A percentile compares a stretch with the other conserved stretches of the same genome.
phyloP scores from a whole-genome alignment of 371 early-diverging fungal species.

The Mortierella polycephala region DNA sequence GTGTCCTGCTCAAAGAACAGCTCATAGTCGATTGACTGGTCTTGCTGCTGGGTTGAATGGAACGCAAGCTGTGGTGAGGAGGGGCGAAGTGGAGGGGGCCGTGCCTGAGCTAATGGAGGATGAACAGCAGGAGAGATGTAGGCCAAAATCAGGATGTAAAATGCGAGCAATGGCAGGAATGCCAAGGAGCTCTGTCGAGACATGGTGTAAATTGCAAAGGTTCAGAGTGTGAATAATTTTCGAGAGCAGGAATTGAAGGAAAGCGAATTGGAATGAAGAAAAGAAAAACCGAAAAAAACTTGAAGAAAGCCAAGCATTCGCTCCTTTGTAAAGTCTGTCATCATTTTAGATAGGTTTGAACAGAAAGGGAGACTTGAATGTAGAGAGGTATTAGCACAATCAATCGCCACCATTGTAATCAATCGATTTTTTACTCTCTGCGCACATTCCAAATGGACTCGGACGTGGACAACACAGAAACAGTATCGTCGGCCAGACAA shows the following conservation, averaged over 20 bases:
- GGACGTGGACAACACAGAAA: no score
- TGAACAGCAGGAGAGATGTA: constrained; percentile 5
- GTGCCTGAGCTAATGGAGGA: constrained; percentile 9
- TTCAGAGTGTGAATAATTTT: not conserved
- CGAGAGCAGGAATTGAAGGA: not conserved
- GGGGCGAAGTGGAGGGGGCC: constrained; percentile 8
- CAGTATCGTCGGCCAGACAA: no score
- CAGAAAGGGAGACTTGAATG: not conserved
- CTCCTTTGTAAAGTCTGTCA: no score
- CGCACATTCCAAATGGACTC: no score
- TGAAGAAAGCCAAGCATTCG: not conserved
- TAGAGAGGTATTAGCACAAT: no score
- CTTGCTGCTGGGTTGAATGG: no score
- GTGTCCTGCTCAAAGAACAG: constrained; percentile 4
- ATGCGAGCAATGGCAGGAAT: constrained; percentile 21
- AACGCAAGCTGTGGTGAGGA: not conserved
- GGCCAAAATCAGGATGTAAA: constrained; percentile 21
- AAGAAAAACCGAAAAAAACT: not conserved
- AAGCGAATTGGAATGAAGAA: constrained; percentile 1
- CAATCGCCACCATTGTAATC: no score
- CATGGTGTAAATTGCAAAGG: constrained; percentile 1
- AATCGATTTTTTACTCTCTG: no score
- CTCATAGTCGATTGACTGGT: not conserved
- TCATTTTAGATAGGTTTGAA: not conserved
- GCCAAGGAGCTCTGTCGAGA: constrained; percentile 20